Conservation (phyloP, 2,329 filamentous ascomycete species). For the Alternaria panax region DNA sequence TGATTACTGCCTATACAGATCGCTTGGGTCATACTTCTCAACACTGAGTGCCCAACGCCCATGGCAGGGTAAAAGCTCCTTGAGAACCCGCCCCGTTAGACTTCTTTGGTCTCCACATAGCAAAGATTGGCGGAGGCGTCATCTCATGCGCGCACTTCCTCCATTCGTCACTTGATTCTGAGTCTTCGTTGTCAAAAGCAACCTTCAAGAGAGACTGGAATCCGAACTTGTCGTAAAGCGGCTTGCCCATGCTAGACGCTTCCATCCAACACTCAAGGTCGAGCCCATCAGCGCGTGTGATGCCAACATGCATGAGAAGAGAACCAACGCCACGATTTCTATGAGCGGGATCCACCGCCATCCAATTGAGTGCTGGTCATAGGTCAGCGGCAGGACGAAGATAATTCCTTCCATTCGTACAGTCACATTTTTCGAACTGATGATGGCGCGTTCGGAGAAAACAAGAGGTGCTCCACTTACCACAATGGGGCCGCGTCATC, state of each 20-base stretch:
- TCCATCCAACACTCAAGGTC: conserved; percentile 51
- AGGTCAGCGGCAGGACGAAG: conserved; percentile 15
- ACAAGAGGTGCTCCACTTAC: conserved; percentile 30
- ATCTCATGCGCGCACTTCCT: conserved; percentile 44
- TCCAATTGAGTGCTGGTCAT: conserved; percentile 45
- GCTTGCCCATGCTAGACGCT: conserved; percentile 46
- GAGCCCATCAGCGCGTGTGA: conserved; percentile 42
- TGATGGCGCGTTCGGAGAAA: conserved; percentile 6
- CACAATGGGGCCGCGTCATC: conserved; percentile 46
- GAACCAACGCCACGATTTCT: conserved; percentile 48
- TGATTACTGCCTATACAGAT: not conserved
- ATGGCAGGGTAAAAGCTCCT: conserved; percentile 31
- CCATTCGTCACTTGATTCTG: conserved; percentile 41
- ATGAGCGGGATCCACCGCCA: conserved; percentile 46
- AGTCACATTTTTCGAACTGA: not conserved
- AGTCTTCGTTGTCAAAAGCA: conserved; percentile 38
- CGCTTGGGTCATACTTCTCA: not conserved
- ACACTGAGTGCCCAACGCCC: conserved; percentile 18
- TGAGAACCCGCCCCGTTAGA: conserved; percentile 23
- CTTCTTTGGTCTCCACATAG: conserved; percentile 46
- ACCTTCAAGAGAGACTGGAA: conserved; percentile 41
- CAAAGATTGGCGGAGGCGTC: conserved; percentile 37
- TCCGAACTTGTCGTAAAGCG: conserved; percentile 46
- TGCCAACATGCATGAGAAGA: conserved; percentile 46
- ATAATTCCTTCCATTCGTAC: not conserved